Conservation (phyloP, 2,329 filamentous ascomycete genomes). For the Triangularia setosa region DNA sequence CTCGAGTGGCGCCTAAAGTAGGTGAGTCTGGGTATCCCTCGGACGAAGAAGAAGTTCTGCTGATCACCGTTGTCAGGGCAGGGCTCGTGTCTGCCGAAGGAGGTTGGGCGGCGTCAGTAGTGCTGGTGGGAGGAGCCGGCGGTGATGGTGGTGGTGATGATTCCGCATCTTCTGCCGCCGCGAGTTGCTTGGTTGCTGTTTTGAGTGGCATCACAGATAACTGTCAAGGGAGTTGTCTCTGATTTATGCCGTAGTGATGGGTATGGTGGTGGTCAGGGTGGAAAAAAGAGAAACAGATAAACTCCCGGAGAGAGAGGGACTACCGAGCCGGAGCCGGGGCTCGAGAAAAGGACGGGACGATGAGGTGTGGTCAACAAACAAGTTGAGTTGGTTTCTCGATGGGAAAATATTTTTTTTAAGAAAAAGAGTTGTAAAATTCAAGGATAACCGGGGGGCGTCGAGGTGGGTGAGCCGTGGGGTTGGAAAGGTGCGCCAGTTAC, state of each 20-base stretch:
- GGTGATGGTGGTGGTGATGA: too few species aligned
- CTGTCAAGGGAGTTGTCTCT: neutral
- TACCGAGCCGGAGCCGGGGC: neutral
- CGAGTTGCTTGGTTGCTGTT: neutral
- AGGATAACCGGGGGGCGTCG: neutral
- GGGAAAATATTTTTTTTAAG: too few species aligned
- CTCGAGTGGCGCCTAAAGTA: neutral
- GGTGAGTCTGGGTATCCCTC: conserved; percentile 7
- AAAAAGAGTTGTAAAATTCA: neutral
- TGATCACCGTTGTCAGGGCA: neutral
- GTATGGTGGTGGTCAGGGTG: neutral
- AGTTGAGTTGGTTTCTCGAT: neutral
- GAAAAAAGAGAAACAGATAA: neutral
- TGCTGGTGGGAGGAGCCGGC: neutral
- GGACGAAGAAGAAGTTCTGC: neutral
- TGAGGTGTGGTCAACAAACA: neutral
- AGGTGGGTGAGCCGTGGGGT: neutral
- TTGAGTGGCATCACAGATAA: neutral
- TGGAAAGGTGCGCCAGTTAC: neutral
- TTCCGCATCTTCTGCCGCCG: neutral
- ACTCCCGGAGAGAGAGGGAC: neutral
- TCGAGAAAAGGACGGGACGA: neutral
- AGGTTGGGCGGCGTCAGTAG: neutral
- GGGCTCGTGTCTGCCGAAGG: neutral
- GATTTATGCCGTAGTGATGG: neutral